These are phyloP conservation scores for Metrosideros polymorpha DNA, from an alignment of 441 rosid genomes.

Conservation along the genomic window DNA sequence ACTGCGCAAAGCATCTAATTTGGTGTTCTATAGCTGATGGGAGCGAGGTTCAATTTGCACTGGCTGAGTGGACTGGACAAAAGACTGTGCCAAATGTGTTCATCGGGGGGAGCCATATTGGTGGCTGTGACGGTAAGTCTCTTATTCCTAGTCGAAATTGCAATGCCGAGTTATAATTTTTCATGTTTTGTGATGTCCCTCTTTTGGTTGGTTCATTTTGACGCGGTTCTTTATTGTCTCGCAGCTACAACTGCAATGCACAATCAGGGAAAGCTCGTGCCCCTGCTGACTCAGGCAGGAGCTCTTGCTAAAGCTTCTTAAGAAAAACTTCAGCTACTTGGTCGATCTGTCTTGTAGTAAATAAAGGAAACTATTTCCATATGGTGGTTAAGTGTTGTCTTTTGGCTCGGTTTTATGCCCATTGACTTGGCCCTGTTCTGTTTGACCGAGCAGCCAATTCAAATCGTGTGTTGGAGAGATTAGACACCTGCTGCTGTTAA, in stretches of 20 bases:
- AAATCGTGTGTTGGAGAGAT: not conserved
- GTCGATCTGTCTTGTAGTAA: not conserved
- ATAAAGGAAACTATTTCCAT: not conserved
- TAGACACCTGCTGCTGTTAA: not conserved
- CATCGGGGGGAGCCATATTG: conserved; percentile 9
- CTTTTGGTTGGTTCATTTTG: not conserved
- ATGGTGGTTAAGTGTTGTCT: not conserved
- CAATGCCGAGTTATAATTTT: not conserved
- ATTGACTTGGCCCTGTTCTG: not conserved
- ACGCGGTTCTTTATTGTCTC: not conserved
- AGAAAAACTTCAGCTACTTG: not conserved
- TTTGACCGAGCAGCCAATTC: not conserved
- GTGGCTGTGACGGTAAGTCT: conserved; percentile 11
- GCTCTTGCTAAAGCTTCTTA: conserved; percentile 11
- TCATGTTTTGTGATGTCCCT: not conserved
- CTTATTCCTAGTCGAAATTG: not conserved
- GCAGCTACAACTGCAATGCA: conserved; percentile 44
- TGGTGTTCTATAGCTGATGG: not conserved
- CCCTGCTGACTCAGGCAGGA: conserved; percentile 7
- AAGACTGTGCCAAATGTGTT: conserved; percentile 10
- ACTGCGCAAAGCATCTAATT: not conserved
- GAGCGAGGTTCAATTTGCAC: conserved; percentile 1
- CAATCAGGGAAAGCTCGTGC: conserved; percentile 34
- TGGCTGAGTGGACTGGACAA: conserved; percentile 10
- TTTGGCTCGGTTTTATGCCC: not conserved